Base-by-base conservation (phyloP, 441 rosid genomes). In the Adansonia madagascariensis region DNA sequence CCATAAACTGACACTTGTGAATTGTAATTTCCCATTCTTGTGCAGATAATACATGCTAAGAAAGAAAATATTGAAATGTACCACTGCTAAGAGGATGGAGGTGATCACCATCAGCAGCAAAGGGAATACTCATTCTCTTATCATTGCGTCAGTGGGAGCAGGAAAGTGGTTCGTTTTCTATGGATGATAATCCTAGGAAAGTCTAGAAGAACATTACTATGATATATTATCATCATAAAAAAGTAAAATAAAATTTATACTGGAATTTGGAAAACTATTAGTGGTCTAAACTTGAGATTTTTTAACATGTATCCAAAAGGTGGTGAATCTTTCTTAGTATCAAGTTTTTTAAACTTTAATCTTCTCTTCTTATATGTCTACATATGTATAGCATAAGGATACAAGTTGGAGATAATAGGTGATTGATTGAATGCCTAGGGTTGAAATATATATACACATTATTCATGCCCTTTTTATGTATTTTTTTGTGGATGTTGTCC, bases 151-250 rank as follows among this genome's bases (percentile, higher is more conserved):
- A 41, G 8, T 41, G 44, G 44, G 44, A 41, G 8, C 15, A 55
- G 83, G 74, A 20, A 35, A 86, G 2, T 87, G 87, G 88, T 83
- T 83, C 76, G 86, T 83, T 74, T 74, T 84, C 39, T 35, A 35
- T 3, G 39, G 39, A 35, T 35, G 39, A 3, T 35, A 35, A 35
- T 35, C 39, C 0, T 35, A 35, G 39, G 4, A 35, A 35, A 41
- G 44, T 41, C 44, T 41, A 41, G 68, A 31, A 12, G 18, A 31
- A 0, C 14, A 4, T 6, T 5, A 61, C 31, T 27, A 0, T 55
- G 14, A 41, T 41, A 4, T 4, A 55, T 55, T 55, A 5, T 55
- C 22, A 53, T 53, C 5, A 35, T 35, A 35, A 35, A 35, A 35
- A 35, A 3, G 39, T 14, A 15, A 52, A 12, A 50, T 14, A 15